Conservation (phyloP, 345 rosid genomes). For the Eucalyptus polybractea region DNA sequence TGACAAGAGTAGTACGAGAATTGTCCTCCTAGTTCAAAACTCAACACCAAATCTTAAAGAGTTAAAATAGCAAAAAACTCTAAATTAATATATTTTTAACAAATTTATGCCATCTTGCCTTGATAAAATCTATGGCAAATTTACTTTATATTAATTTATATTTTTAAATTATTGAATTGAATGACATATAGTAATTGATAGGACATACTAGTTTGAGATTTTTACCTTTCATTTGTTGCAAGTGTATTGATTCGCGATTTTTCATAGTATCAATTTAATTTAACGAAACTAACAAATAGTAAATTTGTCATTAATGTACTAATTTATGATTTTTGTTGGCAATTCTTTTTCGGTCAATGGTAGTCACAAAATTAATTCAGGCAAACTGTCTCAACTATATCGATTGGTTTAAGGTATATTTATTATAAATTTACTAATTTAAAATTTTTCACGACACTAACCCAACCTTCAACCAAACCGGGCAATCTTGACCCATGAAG, state of each 20-base stretch:
- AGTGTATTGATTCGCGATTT: no score
- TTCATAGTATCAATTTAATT: accelerated
- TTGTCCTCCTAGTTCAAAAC: neutral
- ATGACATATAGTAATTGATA: no score
- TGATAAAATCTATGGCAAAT: accelerated
- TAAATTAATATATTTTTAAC: accelerated
- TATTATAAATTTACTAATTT: no score
- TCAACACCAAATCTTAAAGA: neutral
- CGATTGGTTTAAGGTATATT: no score
- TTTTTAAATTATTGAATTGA: no score
- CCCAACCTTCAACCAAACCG: neutral
- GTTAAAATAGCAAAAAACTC: no score
- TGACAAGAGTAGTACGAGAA: neutral
- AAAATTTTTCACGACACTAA: no score
- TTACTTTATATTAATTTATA: accelerated
- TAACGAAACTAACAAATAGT: accelerated
- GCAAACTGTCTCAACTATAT: accelerated
- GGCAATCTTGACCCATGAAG: neutral
- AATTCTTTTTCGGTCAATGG: accelerated
- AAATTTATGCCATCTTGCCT: accelerated
- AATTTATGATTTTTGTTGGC: accelerated
- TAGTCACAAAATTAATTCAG: no score
- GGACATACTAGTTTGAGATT: accelerated
- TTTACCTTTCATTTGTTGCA: accelerated
- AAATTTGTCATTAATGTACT: no score